Conservation (phyloP, 805 yeast species). For the Candida endomychidarum region DNA sequence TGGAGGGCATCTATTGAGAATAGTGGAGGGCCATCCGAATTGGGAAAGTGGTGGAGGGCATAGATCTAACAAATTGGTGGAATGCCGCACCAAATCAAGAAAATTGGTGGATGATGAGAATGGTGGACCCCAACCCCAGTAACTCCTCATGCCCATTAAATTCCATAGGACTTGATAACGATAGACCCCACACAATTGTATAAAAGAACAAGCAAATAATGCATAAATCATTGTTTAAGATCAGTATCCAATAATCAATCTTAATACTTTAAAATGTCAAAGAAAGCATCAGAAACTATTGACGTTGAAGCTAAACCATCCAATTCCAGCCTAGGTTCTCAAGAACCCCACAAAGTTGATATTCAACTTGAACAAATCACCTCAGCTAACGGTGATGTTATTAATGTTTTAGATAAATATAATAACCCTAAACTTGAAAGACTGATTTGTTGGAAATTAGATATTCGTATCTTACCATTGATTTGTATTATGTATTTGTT, state of each 20-base stretch:
- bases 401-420: constrained; percentile 14
- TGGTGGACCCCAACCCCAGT: not conserved
- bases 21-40: too few relatives aligned
- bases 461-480: constrained; percentile 43
- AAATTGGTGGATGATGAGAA: constrained; percentile 6
- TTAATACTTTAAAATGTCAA: not conserved
- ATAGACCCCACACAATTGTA: not conserved
- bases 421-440: constrained; percentile 25
- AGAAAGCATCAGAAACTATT: not conserved
- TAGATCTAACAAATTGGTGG: too few relatives aligned
- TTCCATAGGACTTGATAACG: constrained; percentile 3
- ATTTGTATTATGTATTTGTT: constrained; percentile 48
- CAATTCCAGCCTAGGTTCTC: constrained; percentile 3
- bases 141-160: not conserved
- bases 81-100: not conserved
- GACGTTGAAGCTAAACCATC: constrained; percentile 9
- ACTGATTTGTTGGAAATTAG: constrained; percentile 40
- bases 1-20: too few relatives aligned
- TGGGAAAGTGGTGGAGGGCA: not conserved
- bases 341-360: not conserved
- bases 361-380: constrained; percentile 17
- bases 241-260: too few relatives aligned
- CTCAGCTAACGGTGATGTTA: constrained; percentile 19
- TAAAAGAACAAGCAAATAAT: not conserved
- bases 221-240: constrained; percentile 1